Conservation (phyloP, 108 stramenopile genomes). For the Fistulifera solaris region DNA sequence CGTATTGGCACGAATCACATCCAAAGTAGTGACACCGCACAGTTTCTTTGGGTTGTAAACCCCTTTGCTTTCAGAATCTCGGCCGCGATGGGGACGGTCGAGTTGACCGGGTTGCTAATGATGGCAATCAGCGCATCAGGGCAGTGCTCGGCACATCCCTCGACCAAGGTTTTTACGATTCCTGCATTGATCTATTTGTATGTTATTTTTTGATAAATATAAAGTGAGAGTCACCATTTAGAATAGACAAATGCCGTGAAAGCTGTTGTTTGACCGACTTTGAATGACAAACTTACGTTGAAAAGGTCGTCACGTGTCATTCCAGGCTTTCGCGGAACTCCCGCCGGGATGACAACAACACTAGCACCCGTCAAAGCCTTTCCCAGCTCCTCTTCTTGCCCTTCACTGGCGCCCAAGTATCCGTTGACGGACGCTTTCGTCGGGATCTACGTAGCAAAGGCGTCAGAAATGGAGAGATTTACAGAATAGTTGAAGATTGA, state of each 20-base stretch:
- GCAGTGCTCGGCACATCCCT: conserved; percentile 90
- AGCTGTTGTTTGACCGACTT: too few relatives aligned
- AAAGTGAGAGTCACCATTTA: conserved; percentile 1
- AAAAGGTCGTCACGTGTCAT: conserved; percentile 96
- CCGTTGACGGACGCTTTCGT: conserved; percentile 48
- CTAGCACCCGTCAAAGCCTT: conserved; percentile 76
- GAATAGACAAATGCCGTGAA: too few relatives aligned
- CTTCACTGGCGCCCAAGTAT: conserved; percentile 1
- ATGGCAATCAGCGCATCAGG: conserved; percentile 95
- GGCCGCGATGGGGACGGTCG: conserved; percentile 98
- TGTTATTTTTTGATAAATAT: not conserved
- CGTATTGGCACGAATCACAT: conserved; percentile 97
- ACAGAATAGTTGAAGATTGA: not conserved
- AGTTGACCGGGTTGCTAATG: conserved; percentile 99
- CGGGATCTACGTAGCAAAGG: conserved; percentile 3
- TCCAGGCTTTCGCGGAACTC: conserved; percentile 96
- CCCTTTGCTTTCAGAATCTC: conserved; percentile 93
- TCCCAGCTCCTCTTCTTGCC: conserved; percentile 51
- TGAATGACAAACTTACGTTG: conserved; percentile 24
- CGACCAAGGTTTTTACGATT: conserved; percentile 93
- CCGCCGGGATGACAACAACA: conserved; percentile 98
- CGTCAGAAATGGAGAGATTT: not conserved
- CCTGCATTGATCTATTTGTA: conserved; percentile 8
- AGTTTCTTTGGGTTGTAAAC: conserved; percentile 93
- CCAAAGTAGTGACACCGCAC: conserved; percentile 97